These are phyloP conservation scores for Leishmania arabica DNA, from an alignment of 208 protist genomes.

Conservation along the genomic window DNA sequence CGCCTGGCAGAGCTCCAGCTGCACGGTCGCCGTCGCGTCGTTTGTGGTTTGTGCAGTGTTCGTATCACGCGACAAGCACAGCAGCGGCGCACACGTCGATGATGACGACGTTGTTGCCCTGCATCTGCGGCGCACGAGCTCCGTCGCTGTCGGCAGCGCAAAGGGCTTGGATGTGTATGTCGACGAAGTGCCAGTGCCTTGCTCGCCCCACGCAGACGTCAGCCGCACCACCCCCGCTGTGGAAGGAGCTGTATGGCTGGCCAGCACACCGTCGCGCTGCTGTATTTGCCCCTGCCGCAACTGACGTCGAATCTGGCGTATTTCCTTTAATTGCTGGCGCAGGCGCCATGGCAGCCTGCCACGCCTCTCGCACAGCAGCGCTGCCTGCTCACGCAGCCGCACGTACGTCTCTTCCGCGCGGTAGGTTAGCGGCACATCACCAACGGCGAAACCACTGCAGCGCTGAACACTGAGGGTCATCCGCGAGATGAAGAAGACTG, in stretches of 20 bases:
- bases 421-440: conserved; percentile 10
- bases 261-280: not conserved
- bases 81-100: not conserved
- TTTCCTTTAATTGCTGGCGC: conserved; percentile 23
- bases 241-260: not conserved
- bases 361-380: conserved; percentile 4
- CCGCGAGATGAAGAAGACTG: conserved; percentile 8
- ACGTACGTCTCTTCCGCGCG: conserved; percentile 22
- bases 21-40: not conserved
- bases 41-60: not conserved
- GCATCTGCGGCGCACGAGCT: not conserved
- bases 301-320: conserved; percentile 17
- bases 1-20: conserved; percentile 5
- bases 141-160: conserved; percentile 4
- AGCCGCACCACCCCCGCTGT: conserved; percentile 2
- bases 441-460: conserved; percentile 23
- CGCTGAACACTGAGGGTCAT: conserved; percentile 3
- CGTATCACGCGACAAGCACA: not conserved
- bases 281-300: conserved; percentile 1
- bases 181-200: not conserved
- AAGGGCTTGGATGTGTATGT: conserved; percentile 3
- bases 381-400: conserved; percentile 15
- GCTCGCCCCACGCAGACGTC: not conserved
- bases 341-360: conserved; percentile 20
- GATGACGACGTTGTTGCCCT: not conserved